Evolutionary conservation across 1,284 basidiomycete species (phyloP), one percentile per base, ranked within the genome.

Genomic region (Leccinum griseonigrum): DNA sequence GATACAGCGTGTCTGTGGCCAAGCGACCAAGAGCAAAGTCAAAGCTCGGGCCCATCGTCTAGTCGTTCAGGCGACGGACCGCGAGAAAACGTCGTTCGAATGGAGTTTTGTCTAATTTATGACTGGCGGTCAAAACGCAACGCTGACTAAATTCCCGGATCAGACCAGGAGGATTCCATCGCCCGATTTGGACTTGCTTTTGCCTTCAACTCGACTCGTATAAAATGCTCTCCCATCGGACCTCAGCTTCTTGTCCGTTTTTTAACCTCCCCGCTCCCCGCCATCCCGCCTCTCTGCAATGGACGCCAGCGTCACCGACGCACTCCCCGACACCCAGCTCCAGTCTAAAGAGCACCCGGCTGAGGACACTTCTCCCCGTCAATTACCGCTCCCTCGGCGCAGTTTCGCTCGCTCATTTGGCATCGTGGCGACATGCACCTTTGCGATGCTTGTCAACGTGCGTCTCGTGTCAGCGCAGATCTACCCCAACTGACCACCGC

Each of bases 371-470:
- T 43, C 29, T 36, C 16, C 1, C 6, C 13, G 51, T 7, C 46
- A 3, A 29, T 48, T 56, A 10, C 38, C 54, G 0, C 9, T 48
- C 0, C 31, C 63, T 5, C 16, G 59, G 0, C 73, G 64, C 26
- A 75, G 77, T 64, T 63, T 68, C 0, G 36, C 67, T 13, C 65
- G 71, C 16, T 76, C 81, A 7, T 67, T 81, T 14, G 71, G 78
- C 26, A 74, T 86, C 16, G 82, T 86, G 13, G 66, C 75, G 10
- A 79, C 81, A 3, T 81, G 81, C 62, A 84, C 85, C 0, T 74
- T 79, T 57, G 80, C 79, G 3, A 81, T 87, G 83, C 71, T 87
- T 16, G 75, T 84, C 59, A 84, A 83, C 69, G 83, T 85, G 38
- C 43, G 82, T 76, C 22, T 43, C 46, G 18, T 34, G 18, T 31